phyloP scores from a whole-genome alignment of 164 flowering plant species.

The Vitis rotundifolia region DNA sequence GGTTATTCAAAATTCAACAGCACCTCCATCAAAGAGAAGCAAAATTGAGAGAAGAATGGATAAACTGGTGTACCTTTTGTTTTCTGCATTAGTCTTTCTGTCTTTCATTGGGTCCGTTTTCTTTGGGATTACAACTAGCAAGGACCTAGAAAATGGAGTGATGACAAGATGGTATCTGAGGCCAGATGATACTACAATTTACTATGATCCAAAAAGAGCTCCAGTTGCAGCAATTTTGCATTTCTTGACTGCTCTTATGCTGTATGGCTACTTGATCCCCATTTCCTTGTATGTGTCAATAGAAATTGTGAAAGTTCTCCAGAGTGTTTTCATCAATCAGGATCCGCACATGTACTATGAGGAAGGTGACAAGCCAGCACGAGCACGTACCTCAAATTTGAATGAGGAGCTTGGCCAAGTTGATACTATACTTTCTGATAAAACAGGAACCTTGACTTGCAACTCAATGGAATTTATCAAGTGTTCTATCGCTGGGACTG shows the following conservation, averaged over 20 bases:
- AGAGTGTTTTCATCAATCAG: slow-evolving; percentile 71
- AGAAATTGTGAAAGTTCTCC: slow-evolving; percentile 82
- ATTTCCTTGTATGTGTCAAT: slow-evolving; percentile 84
- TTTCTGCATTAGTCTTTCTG: slow-evolving; percentile 49
- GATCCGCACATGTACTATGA: slow-evolving; percentile 79
- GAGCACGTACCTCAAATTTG: slow-evolving; percentile 80
- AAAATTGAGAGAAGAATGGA: slow-evolving; percentile 71
- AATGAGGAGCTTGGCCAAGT: slow-evolving; percentile 94
- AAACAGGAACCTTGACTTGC: slow-evolving; percentile 89
- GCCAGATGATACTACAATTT: slow-evolving; percentile 55
- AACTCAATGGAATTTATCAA: slow-evolving; percentile 88
- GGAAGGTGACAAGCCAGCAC: slow-evolving; percentile 72
- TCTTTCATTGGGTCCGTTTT: slow-evolving; percentile 66
- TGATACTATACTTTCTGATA: slow-evolving; percentile 82
- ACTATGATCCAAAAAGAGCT: slow-evolving; percentile 55
- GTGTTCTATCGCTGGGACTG: slow-evolving; percentile 75
- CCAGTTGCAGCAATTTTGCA: slow-evolving; percentile 61
- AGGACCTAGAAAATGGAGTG: slow-evolving; percentile 41
- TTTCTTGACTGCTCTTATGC: slow-evolving; percentile 69
- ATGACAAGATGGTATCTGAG: slow-evolving; percentile 76
- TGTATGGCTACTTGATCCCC: slow-evolving; percentile 76
- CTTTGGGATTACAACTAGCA: slow-evolving; percentile 51
- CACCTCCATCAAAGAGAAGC: slow-evolving; percentile 83
- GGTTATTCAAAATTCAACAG: slow-evolving; percentile 81
- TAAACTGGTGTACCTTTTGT: slow-evolving; percentile 60